These are phyloP conservation scores for Naganishia randhawae DNA, from an alignment of 768 basidiomycete species.

Conservation along the genomic window DNA sequence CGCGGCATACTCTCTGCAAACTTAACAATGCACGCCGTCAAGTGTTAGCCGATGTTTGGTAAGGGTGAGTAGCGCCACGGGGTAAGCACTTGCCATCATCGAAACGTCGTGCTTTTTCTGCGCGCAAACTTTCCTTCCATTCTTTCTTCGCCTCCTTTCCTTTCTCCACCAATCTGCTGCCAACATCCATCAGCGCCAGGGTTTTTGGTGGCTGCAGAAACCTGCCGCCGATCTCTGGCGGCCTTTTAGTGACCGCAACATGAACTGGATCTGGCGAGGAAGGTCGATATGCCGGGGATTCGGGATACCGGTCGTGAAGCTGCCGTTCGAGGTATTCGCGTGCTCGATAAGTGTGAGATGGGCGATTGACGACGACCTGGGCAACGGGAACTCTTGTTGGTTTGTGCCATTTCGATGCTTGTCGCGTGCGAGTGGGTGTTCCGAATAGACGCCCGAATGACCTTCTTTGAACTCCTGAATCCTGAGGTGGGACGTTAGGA, in stretches of 20 bases:
- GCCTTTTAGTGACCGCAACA: background rate
- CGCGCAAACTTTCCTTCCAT: constrained; percentile 18
- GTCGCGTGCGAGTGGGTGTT: too few relatives aligned
- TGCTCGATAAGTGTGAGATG: background rate
- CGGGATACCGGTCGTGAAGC: background rate
- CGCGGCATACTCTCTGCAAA: constrained; percentile 13
- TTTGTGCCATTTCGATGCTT: too few relatives aligned
- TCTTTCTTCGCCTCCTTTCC: constrained; percentile 5
- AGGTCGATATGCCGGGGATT: background rate
- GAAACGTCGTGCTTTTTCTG: constrained; percentile 14
- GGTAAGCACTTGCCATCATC: background rate
- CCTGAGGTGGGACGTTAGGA: too few relatives aligned
- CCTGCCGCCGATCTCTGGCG: constrained; percentile 1
- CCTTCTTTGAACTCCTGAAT: too few relatives aligned
- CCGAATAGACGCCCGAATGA: too few relatives aligned
- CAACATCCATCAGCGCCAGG: constrained; percentile 19
- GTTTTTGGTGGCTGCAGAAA: background rate
- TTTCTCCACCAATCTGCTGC: constrained; percentile 3
- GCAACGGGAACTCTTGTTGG: background rate
- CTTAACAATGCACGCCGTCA: background rate
- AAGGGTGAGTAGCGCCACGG: background rate
- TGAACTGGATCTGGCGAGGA: background rate
- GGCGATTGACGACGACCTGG: background rate
- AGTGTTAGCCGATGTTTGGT: background rate
- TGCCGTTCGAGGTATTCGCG: constrained; percentile 8